Percentiles rank a stretch among this genome's conserved stretches.
Evolutionary conservation across 768 basidiomycete species (phyloP).

Genomic region (Daedalea quercina): DNA sequence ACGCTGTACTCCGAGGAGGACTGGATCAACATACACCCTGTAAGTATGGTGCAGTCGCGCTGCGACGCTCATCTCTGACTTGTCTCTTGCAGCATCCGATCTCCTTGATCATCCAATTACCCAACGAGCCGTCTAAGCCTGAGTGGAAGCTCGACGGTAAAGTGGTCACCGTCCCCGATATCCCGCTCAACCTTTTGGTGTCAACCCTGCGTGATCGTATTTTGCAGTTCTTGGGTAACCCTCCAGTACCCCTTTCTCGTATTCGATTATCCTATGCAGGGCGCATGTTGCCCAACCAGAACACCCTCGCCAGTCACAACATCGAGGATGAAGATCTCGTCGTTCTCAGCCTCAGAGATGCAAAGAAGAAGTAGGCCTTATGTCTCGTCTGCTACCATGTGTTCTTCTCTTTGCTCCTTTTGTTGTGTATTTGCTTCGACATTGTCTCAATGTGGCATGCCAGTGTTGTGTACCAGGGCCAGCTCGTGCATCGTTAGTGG

Average conservation of each 20-base stretch:
- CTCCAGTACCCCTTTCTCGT: constrained; percentile 65
- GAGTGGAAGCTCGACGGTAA: constrained; percentile 92
- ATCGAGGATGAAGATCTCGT: constrained; percentile 87
- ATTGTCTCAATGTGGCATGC: background rate
- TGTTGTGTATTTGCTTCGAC: background rate
- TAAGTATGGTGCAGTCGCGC: constrained; percentile 25
- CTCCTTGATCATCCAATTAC: constrained; percentile 78
- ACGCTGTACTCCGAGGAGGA: constrained; percentile 81
- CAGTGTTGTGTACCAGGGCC: too few species aligned
- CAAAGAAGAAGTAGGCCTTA: constrained; percentile 54
- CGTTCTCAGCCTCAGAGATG: constrained; percentile 68
- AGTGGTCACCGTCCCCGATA: constrained; percentile 68
- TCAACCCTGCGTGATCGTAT: constrained; percentile 90
- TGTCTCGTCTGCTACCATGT: background rate
- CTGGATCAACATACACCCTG: constrained; percentile 88
- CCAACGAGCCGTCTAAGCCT: constrained; percentile 72
- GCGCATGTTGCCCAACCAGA: constrained; percentile 84
- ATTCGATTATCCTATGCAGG: constrained; percentile 74
- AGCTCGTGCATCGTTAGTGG: too few species aligned
- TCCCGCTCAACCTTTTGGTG: constrained; percentile 80
- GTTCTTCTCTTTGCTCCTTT: background rate
- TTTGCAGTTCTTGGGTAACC: constrained; percentile 65
- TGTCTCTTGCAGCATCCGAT: constrained; percentile 62
- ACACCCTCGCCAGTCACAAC: constrained; percentile 81
- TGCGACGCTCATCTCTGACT: background rate